Base-by-base conservation (phyloP, 2,329 filamentous ascomycete genomes). In the Didymellaceae sp. region DNA sequence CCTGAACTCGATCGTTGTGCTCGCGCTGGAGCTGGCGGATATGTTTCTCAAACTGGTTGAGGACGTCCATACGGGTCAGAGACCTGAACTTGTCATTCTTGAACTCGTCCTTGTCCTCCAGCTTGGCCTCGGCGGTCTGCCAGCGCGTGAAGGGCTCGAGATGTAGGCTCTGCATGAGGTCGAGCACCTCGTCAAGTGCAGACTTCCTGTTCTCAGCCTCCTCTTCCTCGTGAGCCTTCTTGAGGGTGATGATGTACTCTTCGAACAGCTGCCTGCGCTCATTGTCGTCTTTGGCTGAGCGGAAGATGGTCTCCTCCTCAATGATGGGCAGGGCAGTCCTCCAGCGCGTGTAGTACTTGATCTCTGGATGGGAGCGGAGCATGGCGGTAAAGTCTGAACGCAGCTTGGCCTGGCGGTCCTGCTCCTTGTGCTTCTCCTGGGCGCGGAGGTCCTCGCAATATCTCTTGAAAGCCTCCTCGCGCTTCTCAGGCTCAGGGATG, bases 341-440 rank as follows among this genome's bases (percentile, higher is more conserved):
- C 94, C 94, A 99, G 55, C 91, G 88, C 32, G 93, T 97, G 74
- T 95, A 97, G 73, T 97, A 86, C 74, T 92, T 94, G 75, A 99
- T 97, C 74, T 99, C 94, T 54, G 92, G 91, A 73, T 99, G 93
- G 60, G 91, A 92, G 75, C 88, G 91, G 61, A 99, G 83, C 94
- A 99, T 99, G 46, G 87, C 92, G 62, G 89, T 88, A 75, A 99
- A 99, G 79, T 97, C 94, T 74, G 89, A 83, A 66, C 91, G 90
- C 68, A 97, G 82, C 78, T 97, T 97, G 64, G 90, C 82, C 73
- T 96, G 82, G 70, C 94, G 88, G 76, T 97, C 93, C 75, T 96
- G 93, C 69, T 92, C 92, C 62, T 89, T 89, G 74, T 95, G 91
- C 78, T 95, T 94, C 77, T 99, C 94, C 77, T 97, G 90, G 61